Evolutionary conservation across 73 alveolate genomes (phyloP).

Genomic region (Tetrahymena malaccensis): DNA sequence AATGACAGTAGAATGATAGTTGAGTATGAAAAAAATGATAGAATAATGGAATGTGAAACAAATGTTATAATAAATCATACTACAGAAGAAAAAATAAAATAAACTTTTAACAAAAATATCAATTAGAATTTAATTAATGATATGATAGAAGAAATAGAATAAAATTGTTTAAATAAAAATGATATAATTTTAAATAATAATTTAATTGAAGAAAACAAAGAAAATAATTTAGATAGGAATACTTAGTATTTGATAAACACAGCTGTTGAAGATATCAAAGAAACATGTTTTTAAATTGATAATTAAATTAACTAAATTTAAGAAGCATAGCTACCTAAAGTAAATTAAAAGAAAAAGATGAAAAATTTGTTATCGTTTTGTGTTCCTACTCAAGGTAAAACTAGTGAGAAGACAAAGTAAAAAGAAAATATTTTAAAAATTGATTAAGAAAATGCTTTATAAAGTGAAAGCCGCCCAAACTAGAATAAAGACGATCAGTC

Average conservation of each 20-base stretch:
- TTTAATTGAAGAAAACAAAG: not conserved
- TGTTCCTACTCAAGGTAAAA: not conserved
- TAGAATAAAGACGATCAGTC: not conserved
- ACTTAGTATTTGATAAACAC: not conserved
- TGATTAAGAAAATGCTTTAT: not conserved
- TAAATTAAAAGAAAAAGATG: too few species aligned
- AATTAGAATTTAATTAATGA: not conserved
- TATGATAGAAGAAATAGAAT: too few species aligned
- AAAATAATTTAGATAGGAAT: too few species aligned
- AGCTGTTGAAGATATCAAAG: not conserved
- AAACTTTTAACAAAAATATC: too few species aligned
- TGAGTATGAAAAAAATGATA: not conserved
- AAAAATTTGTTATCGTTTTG: not conserved
- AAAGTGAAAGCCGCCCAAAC: not conserved
- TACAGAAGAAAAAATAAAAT: not conserved
- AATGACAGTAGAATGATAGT: not conserved
- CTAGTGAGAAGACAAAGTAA: not conserved
- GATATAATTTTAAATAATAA: too few species aligned
- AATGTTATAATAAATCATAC: too few species aligned
- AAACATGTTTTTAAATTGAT: not conserved
- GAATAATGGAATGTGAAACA: not conserved
- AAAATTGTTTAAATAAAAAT: too few species aligned
- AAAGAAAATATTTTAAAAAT: not conserved
- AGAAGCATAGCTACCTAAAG: not conserved
- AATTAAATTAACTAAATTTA: too few species aligned